A percentile compares a stretch with the other conserved stretches of the same genome.
Evolutionary conservation across 2,329 filamentous ascomycete species (phyloP).

Genomic region (Fusarium dimerum): DNA sequence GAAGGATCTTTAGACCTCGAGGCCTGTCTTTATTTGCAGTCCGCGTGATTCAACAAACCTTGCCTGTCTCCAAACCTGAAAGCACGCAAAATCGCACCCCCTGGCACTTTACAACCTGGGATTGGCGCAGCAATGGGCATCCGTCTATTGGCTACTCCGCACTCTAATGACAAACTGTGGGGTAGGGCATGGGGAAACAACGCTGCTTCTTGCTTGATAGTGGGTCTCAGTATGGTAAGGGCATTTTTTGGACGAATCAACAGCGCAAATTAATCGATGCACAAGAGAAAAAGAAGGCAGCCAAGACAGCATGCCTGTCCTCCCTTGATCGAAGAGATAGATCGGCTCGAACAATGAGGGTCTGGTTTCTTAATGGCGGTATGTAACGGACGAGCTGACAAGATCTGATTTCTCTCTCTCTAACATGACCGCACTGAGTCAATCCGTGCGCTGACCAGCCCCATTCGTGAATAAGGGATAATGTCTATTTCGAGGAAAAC

Average conservation of each 20-base stretch:
- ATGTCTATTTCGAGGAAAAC: neutral
- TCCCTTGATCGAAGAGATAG: neutral
- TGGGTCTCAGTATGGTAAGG: neutral
- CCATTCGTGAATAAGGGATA: neutral
- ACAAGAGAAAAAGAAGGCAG: conserved; percentile 1
- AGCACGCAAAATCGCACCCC: conserved; percentile 10
- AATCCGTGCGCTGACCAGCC: neutral
- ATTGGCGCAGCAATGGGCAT: conserved; percentile 12
- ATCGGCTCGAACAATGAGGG: neutral
- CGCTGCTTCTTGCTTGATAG: neutral
- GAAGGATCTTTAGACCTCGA: conserved; percentile 17
- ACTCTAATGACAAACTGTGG: conserved; percentile 28
- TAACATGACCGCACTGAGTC: neutral
- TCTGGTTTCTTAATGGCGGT: neutral
- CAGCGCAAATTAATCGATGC: neutral
- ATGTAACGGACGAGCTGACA: neutral
- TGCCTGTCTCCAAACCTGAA: conserved; percentile 1
- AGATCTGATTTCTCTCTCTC: neutral
- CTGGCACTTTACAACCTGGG: conserved; percentile 12
- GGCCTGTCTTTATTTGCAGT: conserved; percentile 19
- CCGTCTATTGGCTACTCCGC: conserved; percentile 30
- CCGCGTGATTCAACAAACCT: conserved; percentile 27
- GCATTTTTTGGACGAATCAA: neutral
- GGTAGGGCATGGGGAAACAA: neutral
- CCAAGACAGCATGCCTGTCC: neutral